Conservation (phyloP, 495 filamentous ascomycete genomes). For the Tuber indicum region DNA sequence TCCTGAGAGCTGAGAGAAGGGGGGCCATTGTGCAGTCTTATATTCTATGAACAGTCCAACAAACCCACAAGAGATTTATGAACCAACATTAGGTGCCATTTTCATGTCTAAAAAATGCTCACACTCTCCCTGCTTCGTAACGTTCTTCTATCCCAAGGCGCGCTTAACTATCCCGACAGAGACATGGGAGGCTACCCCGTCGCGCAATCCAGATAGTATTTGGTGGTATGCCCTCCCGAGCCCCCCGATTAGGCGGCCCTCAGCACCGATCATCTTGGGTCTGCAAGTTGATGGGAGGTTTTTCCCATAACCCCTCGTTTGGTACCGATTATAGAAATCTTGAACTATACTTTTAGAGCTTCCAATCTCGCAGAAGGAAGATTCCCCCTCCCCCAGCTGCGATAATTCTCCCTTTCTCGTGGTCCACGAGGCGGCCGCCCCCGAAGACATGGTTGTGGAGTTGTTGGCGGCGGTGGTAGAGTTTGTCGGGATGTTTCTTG, state of each 20-base stretch:
- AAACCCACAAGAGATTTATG: background rate
- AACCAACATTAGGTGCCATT: background rate
- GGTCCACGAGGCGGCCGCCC: background rate
- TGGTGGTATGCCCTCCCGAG: background rate
- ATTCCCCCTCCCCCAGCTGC: background rate
- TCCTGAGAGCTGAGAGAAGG: background rate
- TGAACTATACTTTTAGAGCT: background rate
- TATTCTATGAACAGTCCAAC: background rate
- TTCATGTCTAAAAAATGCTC: background rate
- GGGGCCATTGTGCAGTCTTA: background rate
- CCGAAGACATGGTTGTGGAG: background rate
- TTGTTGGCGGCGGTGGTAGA: background rate
- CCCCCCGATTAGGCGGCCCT: background rate
- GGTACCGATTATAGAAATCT: background rate
- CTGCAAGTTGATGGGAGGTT: background rate
- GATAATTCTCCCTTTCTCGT: background rate
- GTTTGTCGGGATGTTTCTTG: background rate
- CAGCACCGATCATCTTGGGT: background rate
- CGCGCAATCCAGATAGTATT: background rate
- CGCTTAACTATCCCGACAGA: background rate
- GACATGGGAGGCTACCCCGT: background rate
- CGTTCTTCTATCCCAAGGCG: background rate
- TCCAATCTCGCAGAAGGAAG: background rate
- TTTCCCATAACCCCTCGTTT: background rate
- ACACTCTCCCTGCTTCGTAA: background rate